Percentiles rank a stretch among this genome's conserved stretches.
phyloP scores from a whole-genome alignment of 2,329 filamentous ascomycete genomes.

The Ophiognomonia clavigignenti-juglandacearum region DNA sequence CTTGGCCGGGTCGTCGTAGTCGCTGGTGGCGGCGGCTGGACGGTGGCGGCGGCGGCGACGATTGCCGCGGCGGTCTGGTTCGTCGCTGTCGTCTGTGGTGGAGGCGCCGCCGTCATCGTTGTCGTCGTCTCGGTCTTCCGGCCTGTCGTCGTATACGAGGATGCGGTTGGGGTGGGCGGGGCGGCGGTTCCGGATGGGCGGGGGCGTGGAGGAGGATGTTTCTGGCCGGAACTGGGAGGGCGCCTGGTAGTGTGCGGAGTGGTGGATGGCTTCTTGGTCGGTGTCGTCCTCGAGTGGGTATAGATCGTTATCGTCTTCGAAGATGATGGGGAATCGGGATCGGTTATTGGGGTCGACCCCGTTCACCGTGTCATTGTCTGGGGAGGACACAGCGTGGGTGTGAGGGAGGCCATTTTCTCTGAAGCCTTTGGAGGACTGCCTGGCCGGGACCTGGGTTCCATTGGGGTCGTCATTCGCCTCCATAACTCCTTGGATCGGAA shows the following conservation, averaged over 20 bases:
- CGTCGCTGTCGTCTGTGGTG: no score
- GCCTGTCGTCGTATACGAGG: background rate
- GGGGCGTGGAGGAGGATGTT: slow-evolving; percentile 7
- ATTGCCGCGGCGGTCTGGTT: no score
- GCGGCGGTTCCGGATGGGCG: slow-evolving; percentile 3
- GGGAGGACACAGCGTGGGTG: background rate
- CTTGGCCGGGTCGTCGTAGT: background rate
- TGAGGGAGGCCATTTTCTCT: background rate
- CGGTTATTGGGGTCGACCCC: background rate
- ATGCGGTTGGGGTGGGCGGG: slow-evolving; percentile 3
- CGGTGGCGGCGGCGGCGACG: no score
- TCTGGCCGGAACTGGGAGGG: background rate
- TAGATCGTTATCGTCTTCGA: slow-evolving; percentile 1
- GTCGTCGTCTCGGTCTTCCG: background rate
- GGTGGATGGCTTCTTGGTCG: background rate
- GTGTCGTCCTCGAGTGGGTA: background rate
- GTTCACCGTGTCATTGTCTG: background rate
- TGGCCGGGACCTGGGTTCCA: background rate
- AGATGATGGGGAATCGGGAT: background rate
- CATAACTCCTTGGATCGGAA: background rate
- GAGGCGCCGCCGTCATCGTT: no score
- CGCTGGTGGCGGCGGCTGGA: no score
- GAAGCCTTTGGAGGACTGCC: slow-evolving; percentile 8
- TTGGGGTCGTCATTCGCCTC: background rate
- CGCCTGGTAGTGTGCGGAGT: background rate